These are phyloP conservation scores for Nitzschia sp. DNA, from an alignment of 108 stramenopile genomes.

Conservation along the genomic window DNA sequence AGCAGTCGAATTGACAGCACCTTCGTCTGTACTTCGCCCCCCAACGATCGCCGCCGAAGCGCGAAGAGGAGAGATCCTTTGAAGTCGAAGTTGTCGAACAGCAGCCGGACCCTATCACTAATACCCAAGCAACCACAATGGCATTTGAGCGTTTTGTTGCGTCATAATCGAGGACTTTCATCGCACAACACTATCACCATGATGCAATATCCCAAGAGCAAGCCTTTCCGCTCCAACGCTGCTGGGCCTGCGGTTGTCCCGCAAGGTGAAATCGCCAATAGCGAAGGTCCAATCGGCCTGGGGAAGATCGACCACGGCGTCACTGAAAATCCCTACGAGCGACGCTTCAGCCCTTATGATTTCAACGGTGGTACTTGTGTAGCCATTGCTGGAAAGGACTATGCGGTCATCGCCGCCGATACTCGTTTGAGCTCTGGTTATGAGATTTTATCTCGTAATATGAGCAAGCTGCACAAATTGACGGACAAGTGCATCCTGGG, in stretches of 20 bases:
- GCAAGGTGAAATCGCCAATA: constrained; percentile 16
- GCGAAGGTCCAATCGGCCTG: constrained; percentile 28
- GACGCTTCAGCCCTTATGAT: constrained; percentile 88
- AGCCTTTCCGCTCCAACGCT: constrained; percentile 33
- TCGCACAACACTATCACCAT: background rate
- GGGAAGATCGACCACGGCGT: constrained; percentile 71
- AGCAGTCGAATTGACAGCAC: background rate
- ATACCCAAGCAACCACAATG: background rate
- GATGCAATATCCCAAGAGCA: constrained; percentile 15
- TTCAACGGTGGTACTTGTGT: constrained; percentile 93
- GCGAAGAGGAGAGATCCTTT: background rate
- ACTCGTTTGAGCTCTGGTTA: constrained; percentile 93
- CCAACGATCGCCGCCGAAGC: constrained; percentile 6
- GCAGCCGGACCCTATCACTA: background rate
- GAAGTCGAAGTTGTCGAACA: constrained; percentile 3
- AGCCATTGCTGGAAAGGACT: constrained; percentile 90
- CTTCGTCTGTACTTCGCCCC: background rate
- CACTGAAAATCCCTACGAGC: constrained; percentile 81
- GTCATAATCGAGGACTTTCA: background rate
- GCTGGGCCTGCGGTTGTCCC: constrained; percentile 22
- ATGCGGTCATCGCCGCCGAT: constrained; percentile 96
- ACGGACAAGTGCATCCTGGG: constrained; percentile 89
- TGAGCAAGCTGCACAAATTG: constrained; percentile 79
- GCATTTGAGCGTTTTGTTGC: background rate
- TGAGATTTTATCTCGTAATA: constrained; percentile 89